Conservation (phyloP, 345 rosid genomes). For the Arabidopsis arenosa region DNA sequence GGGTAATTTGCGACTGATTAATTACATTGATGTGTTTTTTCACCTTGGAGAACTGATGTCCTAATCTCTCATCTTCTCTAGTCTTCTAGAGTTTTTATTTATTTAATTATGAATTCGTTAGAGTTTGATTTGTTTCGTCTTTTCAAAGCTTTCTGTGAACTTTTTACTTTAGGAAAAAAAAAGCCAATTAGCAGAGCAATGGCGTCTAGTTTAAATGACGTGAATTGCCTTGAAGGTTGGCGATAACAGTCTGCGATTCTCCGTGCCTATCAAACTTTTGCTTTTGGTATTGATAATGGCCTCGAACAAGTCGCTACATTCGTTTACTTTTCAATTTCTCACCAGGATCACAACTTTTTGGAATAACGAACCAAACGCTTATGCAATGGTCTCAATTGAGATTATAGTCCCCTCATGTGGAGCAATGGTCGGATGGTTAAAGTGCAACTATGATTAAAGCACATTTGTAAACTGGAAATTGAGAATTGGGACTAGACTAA, state of each 20-base stretch:
- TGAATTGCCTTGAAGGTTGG: slow-evolving; percentile 41
- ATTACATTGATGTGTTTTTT: slow-evolving; percentile 34
- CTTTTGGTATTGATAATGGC: slow-evolving; percentile 3
- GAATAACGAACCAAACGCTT: too few relatives aligned
- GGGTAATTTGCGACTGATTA: slow-evolving; percentile 41
- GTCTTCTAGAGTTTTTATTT: too few relatives aligned
- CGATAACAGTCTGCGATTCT: slow-evolving; percentile 35
- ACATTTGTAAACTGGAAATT: too few relatives aligned
- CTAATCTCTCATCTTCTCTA: not conserved
- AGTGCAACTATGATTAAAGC: too few relatives aligned
- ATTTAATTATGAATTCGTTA: not conserved
- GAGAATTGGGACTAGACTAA: too few relatives aligned
- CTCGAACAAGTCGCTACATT: slow-evolving; percentile 19
- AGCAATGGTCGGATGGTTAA: too few relatives aligned
- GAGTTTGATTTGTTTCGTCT: too few relatives aligned
- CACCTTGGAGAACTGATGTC: slow-evolving; percentile 48
- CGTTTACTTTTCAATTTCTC: too few relatives aligned
- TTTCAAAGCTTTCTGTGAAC: too few relatives aligned
- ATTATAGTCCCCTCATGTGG: too few relatives aligned
- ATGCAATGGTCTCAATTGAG: too few relatives aligned
- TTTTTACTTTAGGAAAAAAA: not conserved
- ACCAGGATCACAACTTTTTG: too few relatives aligned
- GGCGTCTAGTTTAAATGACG: not conserved
- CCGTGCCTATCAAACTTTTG: slow-evolving; percentile 16
- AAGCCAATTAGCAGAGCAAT: slow-evolving; percentile 19